phyloP scores from a whole-genome alignment of 2,329 filamentous ascomycete species.

The Incumbomyces lentus region DNA sequence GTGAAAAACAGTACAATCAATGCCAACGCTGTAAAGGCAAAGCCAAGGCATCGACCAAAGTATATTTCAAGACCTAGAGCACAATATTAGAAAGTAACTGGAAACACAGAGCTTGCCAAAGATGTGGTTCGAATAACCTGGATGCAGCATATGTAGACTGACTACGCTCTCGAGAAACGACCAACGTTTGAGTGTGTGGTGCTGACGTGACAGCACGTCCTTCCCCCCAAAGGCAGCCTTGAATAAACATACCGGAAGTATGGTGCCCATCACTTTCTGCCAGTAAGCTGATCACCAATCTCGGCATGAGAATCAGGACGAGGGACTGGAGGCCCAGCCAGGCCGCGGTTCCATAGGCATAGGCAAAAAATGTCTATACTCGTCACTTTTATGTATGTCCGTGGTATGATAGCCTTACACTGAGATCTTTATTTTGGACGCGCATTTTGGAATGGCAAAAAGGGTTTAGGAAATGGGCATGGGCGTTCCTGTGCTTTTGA shows the following conservation, averaged over 20 bases:
- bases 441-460: conserved; percentile 2
- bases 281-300: conserved; percentile 50
- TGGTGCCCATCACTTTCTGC: conserved; percentile 45
- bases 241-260: conserved; percentile 37
- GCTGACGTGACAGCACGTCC: conserved; percentile 8
- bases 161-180: too few species aligned
- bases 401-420: background rate
- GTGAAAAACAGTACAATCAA: conserved; percentile 57
- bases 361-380: conserved; percentile 33
- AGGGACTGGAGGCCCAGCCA: conserved; percentile 38
- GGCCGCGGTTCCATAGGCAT: conserved; percentile 34
- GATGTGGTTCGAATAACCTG: too few species aligned
- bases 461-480: too few species aligned
- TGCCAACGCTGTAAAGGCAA: conserved; percentile 56
- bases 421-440: conserved; percentile 3
- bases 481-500: too few species aligned
- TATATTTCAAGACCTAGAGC: conserved; percentile 55
- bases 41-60: conserved; percentile 60
- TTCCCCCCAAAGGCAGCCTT: background rate
- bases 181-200: background rate
- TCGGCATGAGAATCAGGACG: conserved; percentile 50
- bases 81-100: too few species aligned
- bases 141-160: too few species aligned
- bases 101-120: too few species aligned
- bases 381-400: background rate